Evolutionary conservation across 2,329 filamentous ascomycete species (phyloP).

Genomic region (Myriosclerotinia duriaeana): DNA sequence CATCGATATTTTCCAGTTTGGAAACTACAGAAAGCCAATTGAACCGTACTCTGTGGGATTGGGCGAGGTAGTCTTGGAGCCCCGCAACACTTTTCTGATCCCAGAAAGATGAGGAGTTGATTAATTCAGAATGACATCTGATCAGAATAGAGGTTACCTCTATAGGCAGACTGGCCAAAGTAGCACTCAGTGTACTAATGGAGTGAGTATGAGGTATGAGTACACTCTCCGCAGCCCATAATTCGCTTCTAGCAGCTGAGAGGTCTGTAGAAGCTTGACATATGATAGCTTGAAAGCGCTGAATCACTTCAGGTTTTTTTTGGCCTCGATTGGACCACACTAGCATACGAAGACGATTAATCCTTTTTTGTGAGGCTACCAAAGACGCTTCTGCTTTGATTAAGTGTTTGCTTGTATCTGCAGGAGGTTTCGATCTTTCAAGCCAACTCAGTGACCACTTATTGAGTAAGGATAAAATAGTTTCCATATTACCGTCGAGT

Average conservation of each 20-base stretch:
- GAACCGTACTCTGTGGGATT: slow-evolving; percentile 12
- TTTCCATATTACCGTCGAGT: slow-evolving; percentile 23
- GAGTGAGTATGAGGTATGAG: slow-evolving; percentile 17
- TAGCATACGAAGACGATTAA: not conserved
- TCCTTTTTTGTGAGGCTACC: not conserved
- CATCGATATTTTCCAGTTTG: slow-evolving; percentile 24
- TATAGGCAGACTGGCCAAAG: slow-evolving; percentile 26
- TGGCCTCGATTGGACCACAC: slow-evolving; percentile 7
- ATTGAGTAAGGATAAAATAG: slow-evolving; percentile 27
- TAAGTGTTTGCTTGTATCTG: not conserved
- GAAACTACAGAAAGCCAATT: slow-evolving; percentile 31
- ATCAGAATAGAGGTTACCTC: slow-evolving; percentile 19
- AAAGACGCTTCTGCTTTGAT: slow-evolving; percentile 12
- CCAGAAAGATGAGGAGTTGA: not conserved
- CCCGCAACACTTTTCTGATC: not conserved
- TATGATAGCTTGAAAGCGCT: not conserved
- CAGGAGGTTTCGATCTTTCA: not conserved
- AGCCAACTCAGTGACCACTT: slow-evolving; percentile 29
- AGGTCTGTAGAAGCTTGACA: not conserved
- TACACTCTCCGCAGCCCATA: slow-evolving; percentile 19
- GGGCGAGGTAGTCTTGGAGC: slow-evolving; percentile 1
- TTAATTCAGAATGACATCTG: slow-evolving; percentile 7
- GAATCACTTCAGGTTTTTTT: not conserved
- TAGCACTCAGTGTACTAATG: slow-evolving; percentile 26
- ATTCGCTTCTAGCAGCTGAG: slow-evolving; percentile 3